Conservation (phyloP, 148 eudicot genomes). For the Chenopodium suecicum region DNA sequence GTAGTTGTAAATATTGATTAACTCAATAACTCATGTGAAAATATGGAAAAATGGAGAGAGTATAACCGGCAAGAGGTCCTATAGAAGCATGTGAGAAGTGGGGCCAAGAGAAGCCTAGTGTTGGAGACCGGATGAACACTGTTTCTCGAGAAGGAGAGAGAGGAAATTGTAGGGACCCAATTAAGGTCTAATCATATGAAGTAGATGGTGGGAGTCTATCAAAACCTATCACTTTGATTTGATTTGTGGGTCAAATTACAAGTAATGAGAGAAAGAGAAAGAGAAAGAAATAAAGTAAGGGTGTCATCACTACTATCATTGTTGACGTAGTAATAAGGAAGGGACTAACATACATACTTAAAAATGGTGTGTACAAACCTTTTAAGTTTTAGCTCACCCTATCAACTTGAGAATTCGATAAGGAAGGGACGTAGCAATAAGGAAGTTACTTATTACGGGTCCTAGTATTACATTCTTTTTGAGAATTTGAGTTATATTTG, state of each 20-base stretch:
- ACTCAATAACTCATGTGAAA: no score
- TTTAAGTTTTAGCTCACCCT: not conserved
- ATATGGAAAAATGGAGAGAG: not conserved
- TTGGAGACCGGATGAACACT: slow-evolving; percentile 23
- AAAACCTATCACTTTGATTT: slow-evolving; percentile 12
- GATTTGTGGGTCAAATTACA: slow-evolving; percentile 5
- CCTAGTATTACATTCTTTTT: no score
- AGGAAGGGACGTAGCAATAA: no score
- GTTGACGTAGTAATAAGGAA: slow-evolving; percentile 1
- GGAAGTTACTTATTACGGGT: no score
- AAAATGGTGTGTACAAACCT: not conserved
- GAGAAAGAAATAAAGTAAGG: not conserved
- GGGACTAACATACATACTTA: not conserved
- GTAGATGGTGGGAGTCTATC: slow-evolving; percentile 52
- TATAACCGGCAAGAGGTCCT: slow-evolving; percentile 3
- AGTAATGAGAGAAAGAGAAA: not conserved
- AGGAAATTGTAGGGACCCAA: slow-evolving; percentile 5
- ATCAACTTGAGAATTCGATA: not conserved
- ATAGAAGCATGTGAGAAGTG: slow-evolving; percentile 37
- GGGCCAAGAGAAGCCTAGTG: slow-evolving; percentile 27
- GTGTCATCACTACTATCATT: not conserved
- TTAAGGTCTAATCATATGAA: slow-evolving; percentile 27
- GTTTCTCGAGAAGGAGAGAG: slow-evolving; percentile 8
- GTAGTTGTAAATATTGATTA: no score
- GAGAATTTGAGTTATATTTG: no score